Evolutionary conservation across 177 flowering plant genomes (phyloP).

Genomic region (Vitis hybrid): DNA sequence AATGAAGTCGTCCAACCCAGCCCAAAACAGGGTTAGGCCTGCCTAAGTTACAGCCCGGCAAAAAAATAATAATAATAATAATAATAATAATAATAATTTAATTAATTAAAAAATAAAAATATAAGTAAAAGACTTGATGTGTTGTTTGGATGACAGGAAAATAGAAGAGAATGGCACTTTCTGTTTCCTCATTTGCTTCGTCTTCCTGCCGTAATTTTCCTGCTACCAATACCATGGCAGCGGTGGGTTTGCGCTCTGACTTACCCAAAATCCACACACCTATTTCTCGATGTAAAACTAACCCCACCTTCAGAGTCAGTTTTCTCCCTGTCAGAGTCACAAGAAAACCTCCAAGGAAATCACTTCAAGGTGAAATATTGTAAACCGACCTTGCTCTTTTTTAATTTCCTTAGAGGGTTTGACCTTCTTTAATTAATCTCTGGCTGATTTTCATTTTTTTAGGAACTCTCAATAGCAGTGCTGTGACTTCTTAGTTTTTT

Average conservation of each 20-base stretch:
- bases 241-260: slow-evolving; percentile 18
- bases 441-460: not conserved
- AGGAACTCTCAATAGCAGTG: not conserved
- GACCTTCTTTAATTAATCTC: not conserved
- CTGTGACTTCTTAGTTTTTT: too few relatives aligned
- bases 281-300: slow-evolving; percentile 2
- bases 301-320: slow-evolving; percentile 4
- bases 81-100: too few relatives aligned
- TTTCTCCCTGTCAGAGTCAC: slow-evolving; percentile 23
- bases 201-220: not conserved
- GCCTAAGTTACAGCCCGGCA: too few relatives aligned
- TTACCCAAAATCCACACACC: slow-evolving; percentile 13
- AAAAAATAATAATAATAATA: too few relatives aligned
- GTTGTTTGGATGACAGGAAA: not conserved
- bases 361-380: slow-evolving; percentile 33
- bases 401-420: not conserved
- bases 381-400: not conserved
- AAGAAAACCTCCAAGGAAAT: slow-evolving; percentile 15
- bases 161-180: slow-evolving; percentile 15
- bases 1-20: too few relatives aligned
- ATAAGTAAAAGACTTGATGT: too few relatives aligned
- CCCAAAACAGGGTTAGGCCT: too few relatives aligned
- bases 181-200: slow-evolving; percentile 12
- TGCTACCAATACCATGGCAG: slow-evolving; percentile 12
- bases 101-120: too few relatives aligned